Conservation (phyloP, 805 yeast species). For the Candida railenensis region DNA sequence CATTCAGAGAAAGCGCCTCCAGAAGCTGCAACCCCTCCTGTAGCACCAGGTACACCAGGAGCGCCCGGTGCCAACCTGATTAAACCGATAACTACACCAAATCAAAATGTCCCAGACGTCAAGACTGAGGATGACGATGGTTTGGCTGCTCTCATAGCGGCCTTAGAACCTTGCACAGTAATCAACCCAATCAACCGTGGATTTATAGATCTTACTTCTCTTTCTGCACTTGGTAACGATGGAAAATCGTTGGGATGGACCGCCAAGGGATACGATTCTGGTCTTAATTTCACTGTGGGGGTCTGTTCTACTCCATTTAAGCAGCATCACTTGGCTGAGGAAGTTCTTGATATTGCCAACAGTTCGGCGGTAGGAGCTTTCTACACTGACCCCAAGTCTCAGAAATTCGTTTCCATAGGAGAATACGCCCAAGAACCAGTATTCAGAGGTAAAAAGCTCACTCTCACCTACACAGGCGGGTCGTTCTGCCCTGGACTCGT, state of each 20-base stretch:
- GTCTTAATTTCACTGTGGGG: conserved; percentile 63
- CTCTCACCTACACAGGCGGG: conserved; percentile 70
- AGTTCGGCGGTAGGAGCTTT: conserved; percentile 42
- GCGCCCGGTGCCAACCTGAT: background rate
- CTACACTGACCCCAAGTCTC: conserved; percentile 38
- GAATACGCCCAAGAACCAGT: conserved; percentile 58
- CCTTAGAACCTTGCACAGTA: conserved; percentile 37
- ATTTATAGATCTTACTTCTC: conserved; percentile 51
- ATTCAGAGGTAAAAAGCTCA: conserved; percentile 69
- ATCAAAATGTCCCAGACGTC: background rate
- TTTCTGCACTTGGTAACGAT: conserved; percentile 48
- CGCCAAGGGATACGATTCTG: conserved; percentile 69
- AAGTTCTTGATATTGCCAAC: conserved; percentile 41
- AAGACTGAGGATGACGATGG: background rate
- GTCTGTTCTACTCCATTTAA: conserved; percentile 47
- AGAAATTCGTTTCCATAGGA: conserved; percentile 48
- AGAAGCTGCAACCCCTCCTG: no score
- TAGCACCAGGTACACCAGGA: no score
- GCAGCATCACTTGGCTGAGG: conserved; percentile 38
- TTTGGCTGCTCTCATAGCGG: background rate
- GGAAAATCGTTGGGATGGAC: conserved; percentile 55
- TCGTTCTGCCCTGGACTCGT: conserved; percentile 48
- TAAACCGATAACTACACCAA: background rate
- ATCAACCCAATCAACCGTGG: conserved; percentile 41
- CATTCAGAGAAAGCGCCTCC: background rate